Percentiles rank a stretch among this genome's conserved stretches.
Evolutionary conservation across 805 yeast genomes (phyloP).

Genomic region (Schizosaccharomyces lindneri): DNA sequence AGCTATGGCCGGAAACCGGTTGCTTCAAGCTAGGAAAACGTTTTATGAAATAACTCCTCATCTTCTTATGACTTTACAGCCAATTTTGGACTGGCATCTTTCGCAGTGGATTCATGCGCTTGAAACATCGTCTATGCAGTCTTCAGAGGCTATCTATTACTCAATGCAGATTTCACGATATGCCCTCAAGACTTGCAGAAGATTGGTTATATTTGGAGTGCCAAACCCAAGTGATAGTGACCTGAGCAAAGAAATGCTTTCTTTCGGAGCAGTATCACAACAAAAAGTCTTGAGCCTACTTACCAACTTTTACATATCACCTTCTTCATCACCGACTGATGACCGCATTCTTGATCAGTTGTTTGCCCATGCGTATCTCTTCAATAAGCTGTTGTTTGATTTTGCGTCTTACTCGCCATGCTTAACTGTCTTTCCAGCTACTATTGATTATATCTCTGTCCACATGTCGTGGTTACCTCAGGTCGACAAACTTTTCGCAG

Average conservation of each 20-base stretch:
- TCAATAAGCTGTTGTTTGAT: neutral
- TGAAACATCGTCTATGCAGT: neutral
- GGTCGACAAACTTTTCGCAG: too few relatives aligned
- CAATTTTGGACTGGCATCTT: neutral
- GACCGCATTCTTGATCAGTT: neutral
- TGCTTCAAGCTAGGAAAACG: conserved; percentile 60
- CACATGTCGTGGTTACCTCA: conserved; percentile 26
- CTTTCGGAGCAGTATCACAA: neutral
- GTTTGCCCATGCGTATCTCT: neutral
- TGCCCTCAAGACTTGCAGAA: conserved; percentile 46
- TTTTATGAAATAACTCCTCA: conserved; percentile 48
- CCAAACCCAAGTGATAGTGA: neutral
- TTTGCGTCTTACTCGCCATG: neutral
- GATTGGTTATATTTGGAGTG: conserved; percentile 36
- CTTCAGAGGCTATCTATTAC: conserved; percentile 2
- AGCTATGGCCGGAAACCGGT: conserved; percentile 43
- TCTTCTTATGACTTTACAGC: conserved; percentile 12
- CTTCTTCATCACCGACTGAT: too few relatives aligned
- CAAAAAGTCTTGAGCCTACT: neutral
- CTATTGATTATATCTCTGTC: neutral
- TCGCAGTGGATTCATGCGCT: neutral
- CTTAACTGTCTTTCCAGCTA: neutral
- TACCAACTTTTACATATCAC: neutral
- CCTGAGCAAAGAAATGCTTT: neutral
- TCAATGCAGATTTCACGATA: conserved; percentile 53